These are phyloP conservation scores for Coemansia sp. DNA, from an alignment of 192 early-diverging fungal genomes.

Conservation along the genomic window DNA sequence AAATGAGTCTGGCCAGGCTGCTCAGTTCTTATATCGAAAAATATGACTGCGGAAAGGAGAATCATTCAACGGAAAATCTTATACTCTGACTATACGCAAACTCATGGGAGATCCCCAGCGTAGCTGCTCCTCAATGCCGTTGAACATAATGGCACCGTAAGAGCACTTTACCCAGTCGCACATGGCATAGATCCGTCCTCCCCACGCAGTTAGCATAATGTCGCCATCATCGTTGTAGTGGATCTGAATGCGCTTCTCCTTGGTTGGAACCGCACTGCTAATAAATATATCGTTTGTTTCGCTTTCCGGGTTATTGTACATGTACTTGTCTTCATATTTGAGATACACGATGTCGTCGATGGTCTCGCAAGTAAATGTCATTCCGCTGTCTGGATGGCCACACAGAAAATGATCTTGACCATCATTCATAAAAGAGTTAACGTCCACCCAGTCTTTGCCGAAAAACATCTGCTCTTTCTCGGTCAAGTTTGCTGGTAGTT, in stretches of 20 bases:
- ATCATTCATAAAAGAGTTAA: neutral
- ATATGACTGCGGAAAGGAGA: too few species aligned
- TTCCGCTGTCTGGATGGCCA: neutral
- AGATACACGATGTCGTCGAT: conserved; percentile 3
- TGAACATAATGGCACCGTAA: neutral
- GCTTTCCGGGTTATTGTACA: neutral
- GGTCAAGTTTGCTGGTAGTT: neutral
- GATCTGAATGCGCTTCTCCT: conserved; percentile 4
- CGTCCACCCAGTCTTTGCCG: neutral
- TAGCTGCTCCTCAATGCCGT: neutral
- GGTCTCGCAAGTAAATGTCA: conserved; percentile 1
- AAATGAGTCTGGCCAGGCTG: neutral
- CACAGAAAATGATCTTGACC: neutral
- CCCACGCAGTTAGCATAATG: neutral
- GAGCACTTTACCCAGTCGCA: conserved; percentile 7
- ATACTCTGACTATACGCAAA: conserved; percentile 1
- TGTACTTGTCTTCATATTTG: neutral
- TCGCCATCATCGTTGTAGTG: conserved; percentile 3
- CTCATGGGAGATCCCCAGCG: conserved; percentile 6
- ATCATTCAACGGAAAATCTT: neutral
- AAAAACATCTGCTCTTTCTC: neutral
- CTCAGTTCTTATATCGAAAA: too few species aligned
- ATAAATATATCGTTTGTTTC: neutral
- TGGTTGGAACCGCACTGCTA: neutral
- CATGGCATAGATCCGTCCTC: neutral